Evolutionary conservation across 345 rosid genomes (phyloP).

Genomic region (Hevea brasiliensis): DNA sequence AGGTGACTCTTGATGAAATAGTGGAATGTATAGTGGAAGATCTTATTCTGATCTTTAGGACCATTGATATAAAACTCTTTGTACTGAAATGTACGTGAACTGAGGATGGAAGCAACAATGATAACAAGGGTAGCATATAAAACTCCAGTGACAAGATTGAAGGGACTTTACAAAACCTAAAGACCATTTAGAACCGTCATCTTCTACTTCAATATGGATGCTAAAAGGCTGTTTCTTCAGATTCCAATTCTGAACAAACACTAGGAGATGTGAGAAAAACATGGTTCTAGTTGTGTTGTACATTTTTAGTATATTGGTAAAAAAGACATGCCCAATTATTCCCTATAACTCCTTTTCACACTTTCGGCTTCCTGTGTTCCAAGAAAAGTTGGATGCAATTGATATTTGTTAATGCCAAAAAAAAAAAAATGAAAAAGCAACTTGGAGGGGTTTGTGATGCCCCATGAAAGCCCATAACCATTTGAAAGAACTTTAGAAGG

Average conservation of each 20-base stretch:
- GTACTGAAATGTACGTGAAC: neutral
- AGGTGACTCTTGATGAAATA: neutral
- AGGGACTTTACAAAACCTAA: too few relatives aligned
- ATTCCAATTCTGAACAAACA: too few relatives aligned
- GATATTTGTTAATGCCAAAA: neutral
- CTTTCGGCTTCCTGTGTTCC: neutral
- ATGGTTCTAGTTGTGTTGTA: too few relatives aligned
- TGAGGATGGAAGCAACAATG: neutral
- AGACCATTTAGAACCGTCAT: neutral
- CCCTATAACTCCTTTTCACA: neutral
- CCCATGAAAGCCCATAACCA: conserved; percentile 4
- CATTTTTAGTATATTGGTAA: neutral
- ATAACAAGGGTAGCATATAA: too few relatives aligned
- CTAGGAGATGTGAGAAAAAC: too few relatives aligned
- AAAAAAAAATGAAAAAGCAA: too few relatives aligned
- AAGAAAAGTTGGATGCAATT: neutral
- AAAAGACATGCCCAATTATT: neutral
- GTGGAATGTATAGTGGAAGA: neutral
- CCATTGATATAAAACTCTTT: neutral
- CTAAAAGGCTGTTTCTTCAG: neutral
- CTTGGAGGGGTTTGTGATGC: neutral
- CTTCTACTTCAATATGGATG: neutral
- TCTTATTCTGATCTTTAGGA: neutral
- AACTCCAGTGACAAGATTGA: neutral
- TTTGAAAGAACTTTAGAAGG: neutral